Evolutionary conservation across 2,329 filamentous ascomycete species (phyloP).

Genomic region (Thelonectria blattea): DNA sequence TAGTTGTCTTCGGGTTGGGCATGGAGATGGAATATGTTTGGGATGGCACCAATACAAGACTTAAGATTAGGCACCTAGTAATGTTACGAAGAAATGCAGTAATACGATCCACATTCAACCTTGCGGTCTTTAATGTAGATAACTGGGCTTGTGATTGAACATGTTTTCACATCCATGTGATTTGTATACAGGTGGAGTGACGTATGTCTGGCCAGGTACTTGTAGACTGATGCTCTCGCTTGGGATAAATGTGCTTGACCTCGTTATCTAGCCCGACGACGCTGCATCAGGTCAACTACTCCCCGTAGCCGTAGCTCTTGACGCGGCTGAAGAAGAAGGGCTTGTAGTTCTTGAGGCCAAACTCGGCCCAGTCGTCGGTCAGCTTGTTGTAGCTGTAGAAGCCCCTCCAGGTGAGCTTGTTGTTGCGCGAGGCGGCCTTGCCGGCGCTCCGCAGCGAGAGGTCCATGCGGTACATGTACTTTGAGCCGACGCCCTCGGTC

Average conservation of each 20-base stretch:
- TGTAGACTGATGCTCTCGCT: too few relatives aligned
- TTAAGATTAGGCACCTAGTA: slow-evolving; percentile 7
- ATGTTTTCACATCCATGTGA: not conserved
- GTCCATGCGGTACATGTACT: slow-evolving; percentile 87
- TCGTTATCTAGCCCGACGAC: too few relatives aligned
- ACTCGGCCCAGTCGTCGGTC: slow-evolving; percentile 90
- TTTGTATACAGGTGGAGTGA: not conserved
- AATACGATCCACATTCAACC: not conserved
- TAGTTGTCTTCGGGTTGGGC: slow-evolving; percentile 3
- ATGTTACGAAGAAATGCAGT: slow-evolving; percentile 20
- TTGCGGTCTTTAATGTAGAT: not conserved
- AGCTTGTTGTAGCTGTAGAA: slow-evolving; percentile 91
- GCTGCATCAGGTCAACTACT: slow-evolving; percentile 22
- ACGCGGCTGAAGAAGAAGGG: slow-evolving; percentile 73
- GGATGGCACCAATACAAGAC: not conserved
- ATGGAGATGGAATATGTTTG: slow-evolving; percentile 3
- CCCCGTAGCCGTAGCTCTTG: slow-evolving; percentile 63
- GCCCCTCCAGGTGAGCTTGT: slow-evolving; percentile 85
- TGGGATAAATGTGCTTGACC: too few relatives aligned
- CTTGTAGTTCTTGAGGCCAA: slow-evolving; percentile 68
- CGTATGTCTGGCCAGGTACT: not conserved
- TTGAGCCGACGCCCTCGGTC: slow-evolving; percentile 78
- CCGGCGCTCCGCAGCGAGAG: slow-evolving; percentile 71
- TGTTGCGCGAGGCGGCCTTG: slow-evolving; percentile 70
- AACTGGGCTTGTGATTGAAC: not conserved